Conservation (phyloP, 2,329 filamentous ascomycete genomes). For the Bipolaris cookei region DNA sequence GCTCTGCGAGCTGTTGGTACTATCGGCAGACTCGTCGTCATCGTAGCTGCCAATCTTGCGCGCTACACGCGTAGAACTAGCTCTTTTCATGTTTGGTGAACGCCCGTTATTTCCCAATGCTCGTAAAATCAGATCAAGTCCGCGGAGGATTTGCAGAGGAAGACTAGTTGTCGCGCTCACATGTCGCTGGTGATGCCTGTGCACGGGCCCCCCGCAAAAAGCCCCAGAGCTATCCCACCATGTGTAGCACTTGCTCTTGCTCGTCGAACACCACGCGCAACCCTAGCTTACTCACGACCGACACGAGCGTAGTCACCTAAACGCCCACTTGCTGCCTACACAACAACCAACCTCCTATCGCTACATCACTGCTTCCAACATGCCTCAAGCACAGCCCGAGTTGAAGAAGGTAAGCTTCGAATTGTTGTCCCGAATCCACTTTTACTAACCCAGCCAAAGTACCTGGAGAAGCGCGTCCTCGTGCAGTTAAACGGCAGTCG, state of each 20-base stretch:
- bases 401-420: slow-evolving; percentile 81
- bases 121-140: neutral
- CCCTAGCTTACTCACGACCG: slow-evolving; percentile 8
- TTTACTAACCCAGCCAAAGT: slow-evolving; percentile 62
- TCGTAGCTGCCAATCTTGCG: slow-evolving; percentile 79
- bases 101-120: neutral
- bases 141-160: neutral
- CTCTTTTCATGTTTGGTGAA: slow-evolving; percentile 58
- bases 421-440: neutral
- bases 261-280: slow-evolving; percentile 21
- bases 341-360: slow-evolving; percentile 1
- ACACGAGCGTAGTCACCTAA: slow-evolving; percentile 8
- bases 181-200: slow-evolving; percentile 16
- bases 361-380: slow-evolving; percentile 57
- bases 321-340: neutral
- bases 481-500: slow-evolving; percentile 97
- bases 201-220: slow-evolving; percentile 26
- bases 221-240: slow-evolving; percentile 32
- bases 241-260: slow-evolving; percentile 16
- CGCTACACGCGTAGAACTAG: slow-evolving; percentile 68
- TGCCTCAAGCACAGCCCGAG: slow-evolving; percentile 99
- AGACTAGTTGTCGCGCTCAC: slow-evolving; percentile 16
- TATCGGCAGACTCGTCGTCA: slow-evolving; percentile 51
- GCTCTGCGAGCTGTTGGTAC: slow-evolving; percentile 38
- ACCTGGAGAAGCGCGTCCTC: slow-evolving; percentile 98